A percentile compares a stretch with the other conserved stretches of the same genome.
Evolutionary conservation across 306 rosid species (phyloP).

Genomic region (Mucuna pruriens): DNA sequence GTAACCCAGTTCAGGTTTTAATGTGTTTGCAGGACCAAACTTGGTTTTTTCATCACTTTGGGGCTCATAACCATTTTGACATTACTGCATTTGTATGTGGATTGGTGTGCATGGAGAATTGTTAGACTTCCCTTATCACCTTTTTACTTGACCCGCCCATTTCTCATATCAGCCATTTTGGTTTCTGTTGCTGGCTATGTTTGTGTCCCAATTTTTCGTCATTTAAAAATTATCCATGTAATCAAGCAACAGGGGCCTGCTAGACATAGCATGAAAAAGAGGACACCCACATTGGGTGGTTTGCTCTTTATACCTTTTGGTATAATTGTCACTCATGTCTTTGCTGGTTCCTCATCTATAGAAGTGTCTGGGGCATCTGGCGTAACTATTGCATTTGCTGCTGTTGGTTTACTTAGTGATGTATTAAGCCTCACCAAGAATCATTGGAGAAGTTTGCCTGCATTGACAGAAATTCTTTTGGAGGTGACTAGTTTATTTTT

Average conservation of each 20-base stretch:
- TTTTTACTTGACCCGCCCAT: constrained; percentile 85
- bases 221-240: constrained; percentile 65
- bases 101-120: constrained; percentile 93
- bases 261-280: constrained; percentile 55
- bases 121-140: constrained; percentile 82
- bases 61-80: constrained; percentile 66
- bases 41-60: constrained; percentile 62
- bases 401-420: constrained; percentile 82
- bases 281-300: constrained; percentile 94
- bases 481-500: constrained; percentile 62
- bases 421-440: constrained; percentile 61
- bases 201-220: constrained; percentile 72
- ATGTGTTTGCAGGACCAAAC: constrained; percentile 67
- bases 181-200: constrained; percentile 86
- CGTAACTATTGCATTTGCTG: constrained; percentile 87
- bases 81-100: constrained; percentile 72
- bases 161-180: constrained; percentile 69
- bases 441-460: constrained; percentile 67
- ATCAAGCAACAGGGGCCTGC: constrained; percentile 60
- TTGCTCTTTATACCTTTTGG: constrained; percentile 84
- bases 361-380: constrained; percentile 75
- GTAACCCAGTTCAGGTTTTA: constrained; percentile 40
- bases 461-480: constrained; percentile 54
- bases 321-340: constrained; percentile 63
- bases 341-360: constrained; percentile 66